Conservation (phyloP, 2,329 filamentous ascomycete genomes). For the Hysterium pulicare region DNA sequence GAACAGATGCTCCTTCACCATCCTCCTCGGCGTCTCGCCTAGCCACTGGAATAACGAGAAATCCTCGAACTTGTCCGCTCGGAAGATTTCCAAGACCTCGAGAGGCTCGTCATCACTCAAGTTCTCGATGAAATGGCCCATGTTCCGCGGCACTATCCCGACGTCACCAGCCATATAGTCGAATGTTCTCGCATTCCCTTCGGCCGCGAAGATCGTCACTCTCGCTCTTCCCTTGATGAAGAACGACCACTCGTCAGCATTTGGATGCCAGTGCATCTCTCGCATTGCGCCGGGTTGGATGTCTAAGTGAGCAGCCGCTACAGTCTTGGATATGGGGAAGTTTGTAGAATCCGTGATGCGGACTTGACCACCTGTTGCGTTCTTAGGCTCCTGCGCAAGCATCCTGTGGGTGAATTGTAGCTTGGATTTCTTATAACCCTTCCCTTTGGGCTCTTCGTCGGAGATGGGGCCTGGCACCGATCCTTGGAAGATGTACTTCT, state of each 20-base stretch:
- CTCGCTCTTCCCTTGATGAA: constrained; percentile 70
- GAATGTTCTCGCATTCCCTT: constrained; percentile 68
- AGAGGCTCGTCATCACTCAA: constrained; percentile 69
- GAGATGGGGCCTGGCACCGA: constrained; percentile 61
- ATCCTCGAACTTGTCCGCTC: constrained; percentile 67
- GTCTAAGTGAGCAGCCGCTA: constrained; percentile 68
- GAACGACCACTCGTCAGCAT: constrained; percentile 77
- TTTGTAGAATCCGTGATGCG: constrained; percentile 73
- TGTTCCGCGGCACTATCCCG: constrained; percentile 71
- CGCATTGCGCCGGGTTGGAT: constrained; percentile 70
- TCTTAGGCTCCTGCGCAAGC: constrained; percentile 64
- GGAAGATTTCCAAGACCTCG: constrained; percentile 73
- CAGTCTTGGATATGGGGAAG: constrained; percentile 69
- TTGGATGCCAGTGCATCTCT: constrained; percentile 82
- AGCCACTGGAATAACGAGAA: constrained; percentile 74
- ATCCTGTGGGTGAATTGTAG: constrained; percentile 69
- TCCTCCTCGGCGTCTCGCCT: constrained; percentile 64
- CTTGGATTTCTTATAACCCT: constrained; percentile 63
- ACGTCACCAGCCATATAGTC: constrained; percentile 74
- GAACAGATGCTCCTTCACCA: constrained; percentile 67
- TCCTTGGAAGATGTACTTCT: constrained; percentile 78
- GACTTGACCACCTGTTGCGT: constrained; percentile 66
- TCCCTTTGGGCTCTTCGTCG: constrained; percentile 60
- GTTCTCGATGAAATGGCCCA: constrained; percentile 81
- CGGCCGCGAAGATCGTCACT: constrained; percentile 70